These are phyloP conservation scores for Macroventuria anomochaeta DNA, from an alignment of 2,329 filamentous ascomycete genomes.

Conservation along the genomic window DNA sequence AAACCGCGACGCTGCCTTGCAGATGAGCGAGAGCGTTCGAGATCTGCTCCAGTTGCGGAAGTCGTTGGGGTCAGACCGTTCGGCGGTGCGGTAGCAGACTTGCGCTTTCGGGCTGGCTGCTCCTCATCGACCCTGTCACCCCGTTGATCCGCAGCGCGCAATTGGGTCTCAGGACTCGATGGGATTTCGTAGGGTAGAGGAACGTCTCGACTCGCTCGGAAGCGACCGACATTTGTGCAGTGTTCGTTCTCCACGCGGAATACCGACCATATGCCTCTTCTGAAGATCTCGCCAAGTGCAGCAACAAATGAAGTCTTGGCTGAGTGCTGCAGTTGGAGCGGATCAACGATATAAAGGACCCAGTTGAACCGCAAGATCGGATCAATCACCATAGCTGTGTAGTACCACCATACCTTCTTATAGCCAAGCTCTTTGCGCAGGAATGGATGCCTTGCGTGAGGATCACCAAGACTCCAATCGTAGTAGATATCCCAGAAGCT, in stretches of 20 bases:
- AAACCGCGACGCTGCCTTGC: slow-evolving; percentile 29
- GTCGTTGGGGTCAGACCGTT: slow-evolving; percentile 15
- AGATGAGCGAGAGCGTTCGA: slow-evolving; percentile 21
- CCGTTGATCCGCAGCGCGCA: slow-evolving; percentile 11
- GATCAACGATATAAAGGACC: slow-evolving; percentile 91
- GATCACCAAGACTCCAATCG: slow-evolving; percentile 93
- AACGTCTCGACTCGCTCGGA: slow-evolving; percentile 87
- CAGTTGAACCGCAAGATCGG: slow-evolving; percentile 89
- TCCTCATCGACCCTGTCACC: slow-evolving; percentile 40
- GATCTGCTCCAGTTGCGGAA: slow-evolving; percentile 23
- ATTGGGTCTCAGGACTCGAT: slow-evolving; percentile 19
- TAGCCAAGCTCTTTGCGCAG: slow-evolving; percentile 78
- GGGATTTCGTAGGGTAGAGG: slow-evolving; percentile 77
- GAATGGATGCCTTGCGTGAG: slow-evolving; percentile 67
- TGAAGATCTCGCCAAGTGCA: slow-evolving; percentile 77
- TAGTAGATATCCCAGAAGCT: slow-evolving; percentile 94
- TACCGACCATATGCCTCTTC: slow-evolving; percentile 87
- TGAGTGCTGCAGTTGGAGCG: slow-evolving; percentile 79
- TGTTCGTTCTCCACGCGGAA: slow-evolving; percentile 98
- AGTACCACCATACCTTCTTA: slow-evolving; percentile 83
- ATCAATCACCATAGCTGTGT: slow-evolving; percentile 81
- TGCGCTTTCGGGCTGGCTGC: slow-evolving; percentile 23
- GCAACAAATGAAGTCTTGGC: slow-evolving; percentile 82
- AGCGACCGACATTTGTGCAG: slow-evolving; percentile 79
- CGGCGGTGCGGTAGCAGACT: slow-evolving; percentile 7